Conservation (phyloP, 2,329 filamentous ascomycete species). For the Venturia aucupariae region DNA sequence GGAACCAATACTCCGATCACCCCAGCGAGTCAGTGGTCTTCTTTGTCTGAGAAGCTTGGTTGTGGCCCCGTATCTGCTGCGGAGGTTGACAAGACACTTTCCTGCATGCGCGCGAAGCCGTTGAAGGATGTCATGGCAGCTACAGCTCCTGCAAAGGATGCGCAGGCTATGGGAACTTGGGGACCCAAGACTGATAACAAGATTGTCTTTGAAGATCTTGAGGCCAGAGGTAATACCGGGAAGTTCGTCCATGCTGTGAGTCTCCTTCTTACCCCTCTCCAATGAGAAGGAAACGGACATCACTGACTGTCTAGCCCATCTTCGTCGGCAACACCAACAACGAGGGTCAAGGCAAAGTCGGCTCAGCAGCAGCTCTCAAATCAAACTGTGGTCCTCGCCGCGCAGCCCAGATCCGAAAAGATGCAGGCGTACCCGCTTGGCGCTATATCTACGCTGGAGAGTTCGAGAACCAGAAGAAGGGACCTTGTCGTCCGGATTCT, state of each 20-base stretch:
- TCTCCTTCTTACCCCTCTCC: background rate
- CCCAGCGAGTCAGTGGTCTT: constrained; percentile 2
- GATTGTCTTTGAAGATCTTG: constrained; percentile 12
- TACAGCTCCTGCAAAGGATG: background rate
- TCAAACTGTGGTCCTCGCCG: constrained; percentile 8
- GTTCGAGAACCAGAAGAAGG: constrained; percentile 27
- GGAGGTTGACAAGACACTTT: constrained; percentile 5
- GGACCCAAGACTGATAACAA: constrained; percentile 13
- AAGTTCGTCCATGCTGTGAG: constrained; percentile 12
- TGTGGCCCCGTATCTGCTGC: constrained; percentile 11
- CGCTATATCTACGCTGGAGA: constrained; percentile 31
- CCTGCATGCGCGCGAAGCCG: constrained; percentile 11
- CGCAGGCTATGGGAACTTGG: constrained; percentile 8
- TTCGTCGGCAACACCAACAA: constrained; percentile 28
- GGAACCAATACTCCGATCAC: constrained; percentile 5
- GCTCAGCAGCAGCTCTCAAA: background rate
- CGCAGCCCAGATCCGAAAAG: constrained; percentile 24
- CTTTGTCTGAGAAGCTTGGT: constrained; percentile 12
- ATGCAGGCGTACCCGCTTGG: constrained; percentile 27
- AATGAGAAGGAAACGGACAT: background rate
- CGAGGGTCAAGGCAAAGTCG: constrained; percentile 23
- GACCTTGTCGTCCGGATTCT: constrained; percentile 22
- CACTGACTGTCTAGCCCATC: constrained; percentile 14
- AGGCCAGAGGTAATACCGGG: background rate
- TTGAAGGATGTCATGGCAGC: constrained; percentile 17